Evolutionary conservation across 768 basidiomycete species (phyloP).

Genomic region (Boletus pseudopeckii): DNA sequence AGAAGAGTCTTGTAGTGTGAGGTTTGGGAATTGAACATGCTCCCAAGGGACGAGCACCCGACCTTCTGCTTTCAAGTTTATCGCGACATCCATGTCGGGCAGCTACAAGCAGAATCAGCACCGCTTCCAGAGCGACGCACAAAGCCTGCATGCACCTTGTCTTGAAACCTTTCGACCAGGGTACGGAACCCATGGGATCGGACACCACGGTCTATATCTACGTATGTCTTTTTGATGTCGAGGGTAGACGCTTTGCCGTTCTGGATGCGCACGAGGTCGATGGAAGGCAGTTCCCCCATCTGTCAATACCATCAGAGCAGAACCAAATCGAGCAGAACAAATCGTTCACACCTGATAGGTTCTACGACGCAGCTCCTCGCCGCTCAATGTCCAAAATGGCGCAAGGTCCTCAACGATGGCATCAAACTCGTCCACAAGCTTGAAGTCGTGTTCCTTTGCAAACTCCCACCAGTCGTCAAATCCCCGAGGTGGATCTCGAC

Average conservation of each 20-base stretch:
- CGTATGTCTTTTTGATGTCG: constrained; percentile 51
- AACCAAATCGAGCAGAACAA: not conserved
- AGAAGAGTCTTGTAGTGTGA: constrained; percentile 44
- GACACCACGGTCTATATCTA: constrained; percentile 68
- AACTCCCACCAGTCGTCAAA: constrained; percentile 92
- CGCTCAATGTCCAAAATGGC: constrained; percentile 78
- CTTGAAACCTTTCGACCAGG: constrained; percentile 71
- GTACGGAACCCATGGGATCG: constrained; percentile 72
- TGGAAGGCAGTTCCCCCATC: constrained; percentile 76
- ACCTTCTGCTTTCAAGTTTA: constrained; percentile 93
- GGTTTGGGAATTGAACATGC: constrained; percentile 66
- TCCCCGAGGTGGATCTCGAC: constrained; percentile 77
- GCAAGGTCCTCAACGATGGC: constrained; percentile 72
- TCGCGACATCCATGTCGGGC: constrained; percentile 91
- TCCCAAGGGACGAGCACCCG: constrained; percentile 94
- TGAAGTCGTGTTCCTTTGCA: constrained; percentile 64
- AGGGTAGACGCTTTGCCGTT: constrained; percentile 59
- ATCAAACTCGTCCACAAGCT: constrained; percentile 90
- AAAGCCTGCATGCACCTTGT: constrained; percentile 45
- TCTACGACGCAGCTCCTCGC: constrained; percentile 67
- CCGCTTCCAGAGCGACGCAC: not conserved
- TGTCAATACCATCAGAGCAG: constrained; percentile 28
- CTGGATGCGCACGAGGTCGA: constrained; percentile 81
- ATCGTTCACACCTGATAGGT: constrained; percentile 45
- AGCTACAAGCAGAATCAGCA: constrained; percentile 43